phyloP scores from a whole-genome alignment of 352 stramenopile species.

The Peronospora destructor region DNA sequence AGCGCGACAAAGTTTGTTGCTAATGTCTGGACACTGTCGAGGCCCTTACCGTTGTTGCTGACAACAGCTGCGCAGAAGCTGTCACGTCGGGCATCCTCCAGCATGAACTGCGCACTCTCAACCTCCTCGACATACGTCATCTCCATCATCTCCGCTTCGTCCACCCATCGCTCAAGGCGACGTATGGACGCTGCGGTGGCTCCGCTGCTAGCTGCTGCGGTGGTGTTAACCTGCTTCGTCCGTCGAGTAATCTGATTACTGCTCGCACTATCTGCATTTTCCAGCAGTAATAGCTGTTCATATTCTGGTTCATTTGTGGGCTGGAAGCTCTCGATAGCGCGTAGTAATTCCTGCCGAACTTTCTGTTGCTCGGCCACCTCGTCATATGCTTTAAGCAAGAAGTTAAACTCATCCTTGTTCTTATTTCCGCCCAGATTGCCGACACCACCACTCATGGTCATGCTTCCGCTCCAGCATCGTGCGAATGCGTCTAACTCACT shows the following conservation, averaged over 20 bases:
- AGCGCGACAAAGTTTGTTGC: slow-evolving; percentile 58
- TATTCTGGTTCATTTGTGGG: slow-evolving; percentile 31
- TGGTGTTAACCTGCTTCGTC: slow-evolving; percentile 19
- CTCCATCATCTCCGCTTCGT: slow-evolving; percentile 58
- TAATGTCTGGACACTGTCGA: slow-evolving; percentile 58
- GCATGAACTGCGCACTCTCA: slow-evolving; percentile 56
- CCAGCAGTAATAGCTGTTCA: slow-evolving; percentile 26
- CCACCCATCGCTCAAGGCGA: slow-evolving; percentile 51
- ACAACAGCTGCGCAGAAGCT: slow-evolving; percentile 56
- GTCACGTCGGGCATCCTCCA: slow-evolving; percentile 57
- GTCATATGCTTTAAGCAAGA: slow-evolving; percentile 62
- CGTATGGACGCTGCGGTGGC: slow-evolving; percentile 34
- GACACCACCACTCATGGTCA: slow-evolving; percentile 34
- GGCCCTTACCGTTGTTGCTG: slow-evolving; percentile 45
- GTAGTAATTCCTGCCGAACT: slow-evolving; percentile 43
- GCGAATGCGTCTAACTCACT: slow-evolving; percentile 27
- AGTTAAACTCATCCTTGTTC: slow-evolving; percentile 59
- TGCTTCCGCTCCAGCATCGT: slow-evolving; percentile 34
- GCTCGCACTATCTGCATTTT: slow-evolving; percentile 20
- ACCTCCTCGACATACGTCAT: slow-evolving; percentile 72
- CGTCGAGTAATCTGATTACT: slow-evolving; percentile 25
- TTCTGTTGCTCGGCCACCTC: slow-evolving; percentile 49
- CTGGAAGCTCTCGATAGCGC: slow-evolving; percentile 36
- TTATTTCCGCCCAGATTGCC: slow-evolving; percentile 21
- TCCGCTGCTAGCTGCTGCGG: slow-evolving; percentile 15